Evolutionary conservation across 345 rosid genomes (phyloP).

Genomic region (Alliaria petiolata): DNA sequence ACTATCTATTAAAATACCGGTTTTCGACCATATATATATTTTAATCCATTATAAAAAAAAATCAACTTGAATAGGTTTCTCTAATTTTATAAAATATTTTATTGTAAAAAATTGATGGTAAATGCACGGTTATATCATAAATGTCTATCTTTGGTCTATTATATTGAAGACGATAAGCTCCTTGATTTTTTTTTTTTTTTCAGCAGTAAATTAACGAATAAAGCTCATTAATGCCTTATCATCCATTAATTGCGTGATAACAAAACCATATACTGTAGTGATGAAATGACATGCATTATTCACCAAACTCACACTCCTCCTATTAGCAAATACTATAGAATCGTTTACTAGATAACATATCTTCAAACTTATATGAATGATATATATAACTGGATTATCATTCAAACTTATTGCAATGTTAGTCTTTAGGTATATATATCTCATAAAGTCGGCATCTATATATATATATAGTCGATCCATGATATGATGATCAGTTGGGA

Average conservation of each 20-base stretch:
- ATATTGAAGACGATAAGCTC: neutral
- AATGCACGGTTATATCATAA: neutral
- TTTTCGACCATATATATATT: neutral
- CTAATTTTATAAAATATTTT: neutral
- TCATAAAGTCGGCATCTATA: slow-evolving; percentile 6
- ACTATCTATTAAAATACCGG: too few species aligned
- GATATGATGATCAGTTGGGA: slow-evolving; percentile 57
- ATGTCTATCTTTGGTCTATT: neutral
- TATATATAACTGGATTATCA: slow-evolving; percentile 4
- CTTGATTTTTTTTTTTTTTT: neutral
- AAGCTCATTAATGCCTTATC: neutral
- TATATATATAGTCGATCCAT: slow-evolving; percentile 1
- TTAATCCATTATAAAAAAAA: neutral
- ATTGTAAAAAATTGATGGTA: neutral
- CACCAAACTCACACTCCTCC: neutral
- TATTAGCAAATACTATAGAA: neutral
- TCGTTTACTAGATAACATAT: neutral
- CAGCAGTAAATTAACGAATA: neutral
- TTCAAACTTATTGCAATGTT: slow-evolving; percentile 19
- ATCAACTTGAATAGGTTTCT: too few species aligned
- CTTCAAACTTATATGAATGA: slow-evolving; percentile 17
- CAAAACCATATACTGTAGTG: neutral
- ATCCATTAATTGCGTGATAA: neutral
- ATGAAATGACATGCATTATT: neutral
- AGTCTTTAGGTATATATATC: slow-evolving; percentile 23